Conservation (phyloP, 2,329 filamentous ascomycete genomes). For the Xylariaceae sp. region DNA sequence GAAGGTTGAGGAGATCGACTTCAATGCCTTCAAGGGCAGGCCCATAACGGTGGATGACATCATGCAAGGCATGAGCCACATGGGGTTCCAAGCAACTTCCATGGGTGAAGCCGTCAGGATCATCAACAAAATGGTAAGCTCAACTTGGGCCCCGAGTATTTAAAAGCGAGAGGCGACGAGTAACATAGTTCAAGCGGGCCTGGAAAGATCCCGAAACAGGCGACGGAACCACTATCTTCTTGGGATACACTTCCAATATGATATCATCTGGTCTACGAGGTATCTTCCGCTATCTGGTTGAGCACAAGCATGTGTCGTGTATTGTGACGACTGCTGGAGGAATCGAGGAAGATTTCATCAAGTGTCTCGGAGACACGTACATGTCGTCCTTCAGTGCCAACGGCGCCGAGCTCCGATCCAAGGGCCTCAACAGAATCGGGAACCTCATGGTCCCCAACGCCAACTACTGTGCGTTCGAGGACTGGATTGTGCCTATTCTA, state of each 20-base stretch:
- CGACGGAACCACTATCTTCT: conserved; percentile 83
- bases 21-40: conserved; percentile 69
- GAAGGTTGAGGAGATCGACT: conserved; percentile 86
- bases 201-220: conserved; percentile 78
- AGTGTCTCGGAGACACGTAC: conserved; percentile 92
- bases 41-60: conserved; percentile 83
- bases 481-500: conserved; percentile 95
- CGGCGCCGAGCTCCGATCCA: conserved; percentile 71
- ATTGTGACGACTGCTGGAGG: conserved; percentile 95
- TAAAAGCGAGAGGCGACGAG: conserved; percentile 15
- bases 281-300: conserved; percentile 83
- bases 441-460: conserved; percentile 93
- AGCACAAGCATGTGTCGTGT: conserved; percentile 86
- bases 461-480: conserved; percentile 96
- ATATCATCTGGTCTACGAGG: conserved; percentile 94
- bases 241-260: conserved; percentile 95
- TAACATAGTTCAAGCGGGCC: conserved; percentile 48
- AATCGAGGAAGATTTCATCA: conserved; percentile 97
- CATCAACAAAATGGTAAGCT: conserved; percentile 86
- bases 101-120: conserved; percentile 78
- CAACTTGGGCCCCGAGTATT: conserved; percentile 14
- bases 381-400: conserved; percentile 76
- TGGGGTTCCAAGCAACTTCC: conserved; percentile 76
- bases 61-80: conserved; percentile 72
- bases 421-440: conserved; percentile 91